These are phyloP conservation scores for Erythrophleum fordii DNA, from an alignment of 306 rosid species.

Conservation along the genomic window DNA sequence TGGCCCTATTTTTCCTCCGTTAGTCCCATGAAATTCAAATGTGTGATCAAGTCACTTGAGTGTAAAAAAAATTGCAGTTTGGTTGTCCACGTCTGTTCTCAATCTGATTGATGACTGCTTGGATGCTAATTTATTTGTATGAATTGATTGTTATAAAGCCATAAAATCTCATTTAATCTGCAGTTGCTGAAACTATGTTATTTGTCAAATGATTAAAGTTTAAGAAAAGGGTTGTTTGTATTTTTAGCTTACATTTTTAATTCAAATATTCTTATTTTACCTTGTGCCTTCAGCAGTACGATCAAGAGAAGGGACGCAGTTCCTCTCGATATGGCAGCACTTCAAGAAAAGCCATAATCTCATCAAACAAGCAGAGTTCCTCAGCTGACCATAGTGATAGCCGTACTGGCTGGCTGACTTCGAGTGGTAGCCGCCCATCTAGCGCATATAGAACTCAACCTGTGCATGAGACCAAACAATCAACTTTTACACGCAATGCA, in stretches of 20 bases:
- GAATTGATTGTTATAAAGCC: neutral
- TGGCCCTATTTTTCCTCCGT: too few species aligned
- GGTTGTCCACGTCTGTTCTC: neutral
- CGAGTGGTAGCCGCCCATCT: slow-evolving; percentile 62
- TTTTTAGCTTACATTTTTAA: neutral
- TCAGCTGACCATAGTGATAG: slow-evolving; percentile 67
- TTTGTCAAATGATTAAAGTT: neutral
- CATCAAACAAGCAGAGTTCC: slow-evolving; percentile 67
- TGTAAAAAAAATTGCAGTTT: neutral
- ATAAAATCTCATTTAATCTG: neutral
- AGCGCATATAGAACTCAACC: slow-evolving; percentile 61
- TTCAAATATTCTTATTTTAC: slow-evolving; percentile 21
- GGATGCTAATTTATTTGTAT: neutral
- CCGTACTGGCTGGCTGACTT: slow-evolving; percentile 57
- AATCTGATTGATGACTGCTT: neutral
- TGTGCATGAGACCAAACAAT: slow-evolving; percentile 56
- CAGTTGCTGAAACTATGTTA: neutral
- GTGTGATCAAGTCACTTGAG: neutral
- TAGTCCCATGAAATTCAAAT: neutral
- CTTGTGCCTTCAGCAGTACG: slow-evolving; percentile 61
- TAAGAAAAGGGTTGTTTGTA: neutral
- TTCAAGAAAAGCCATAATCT: slow-evolving; percentile 69
- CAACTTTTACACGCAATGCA: slow-evolving; percentile 50
- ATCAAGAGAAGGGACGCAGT: slow-evolving; percentile 61
- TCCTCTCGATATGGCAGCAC: slow-evolving; percentile 84